A percentile compares a stretch with the other conserved stretches of the same genome.
Conservation (phyloP, 495 filamentous ascomycete species). For the Annulohypoxylon moriforme region DNA sequence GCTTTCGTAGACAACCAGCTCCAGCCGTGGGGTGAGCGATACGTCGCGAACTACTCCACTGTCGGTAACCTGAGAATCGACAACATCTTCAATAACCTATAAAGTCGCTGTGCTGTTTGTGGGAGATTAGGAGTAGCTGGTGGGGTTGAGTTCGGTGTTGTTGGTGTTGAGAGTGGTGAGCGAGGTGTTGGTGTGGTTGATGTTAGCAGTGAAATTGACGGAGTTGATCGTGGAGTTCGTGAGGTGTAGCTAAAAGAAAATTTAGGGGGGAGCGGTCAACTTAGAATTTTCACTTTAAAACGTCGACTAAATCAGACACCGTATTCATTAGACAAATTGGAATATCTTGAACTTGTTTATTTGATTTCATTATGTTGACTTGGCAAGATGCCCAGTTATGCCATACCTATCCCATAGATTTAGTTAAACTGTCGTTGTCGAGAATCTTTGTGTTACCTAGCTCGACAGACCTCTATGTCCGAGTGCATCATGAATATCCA, state of each 20-base stretch:
- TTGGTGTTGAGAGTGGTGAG: conserved; percentile 6
- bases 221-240: neutral
- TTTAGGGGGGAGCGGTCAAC: neutral
- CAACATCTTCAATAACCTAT: conserved; percentile 36
- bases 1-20: conserved; percentile 31
- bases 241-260: neutral
- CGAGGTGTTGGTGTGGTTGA: neutral
- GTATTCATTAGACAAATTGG: neutral
- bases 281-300: neutral
- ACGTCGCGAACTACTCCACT: conserved; percentile 31
- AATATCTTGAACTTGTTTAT: neutral
- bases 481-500: conserved; percentile 38
- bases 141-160: conserved; percentile 2
- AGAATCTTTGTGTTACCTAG: neutral
- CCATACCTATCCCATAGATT: neutral
- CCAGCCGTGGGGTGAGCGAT: conserved; percentile 42
- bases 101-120: neutral
- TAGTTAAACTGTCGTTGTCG: neutral
- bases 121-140: neutral
- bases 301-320: conserved; percentile 2
- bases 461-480: neutral
- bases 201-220: neutral
- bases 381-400: neutral
- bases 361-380: neutral
- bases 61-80: conserved; percentile 37